phyloP scores from a whole-genome alignment of 2,329 filamentous ascomycete genomes.

The Aspergillus unguis region DNA sequence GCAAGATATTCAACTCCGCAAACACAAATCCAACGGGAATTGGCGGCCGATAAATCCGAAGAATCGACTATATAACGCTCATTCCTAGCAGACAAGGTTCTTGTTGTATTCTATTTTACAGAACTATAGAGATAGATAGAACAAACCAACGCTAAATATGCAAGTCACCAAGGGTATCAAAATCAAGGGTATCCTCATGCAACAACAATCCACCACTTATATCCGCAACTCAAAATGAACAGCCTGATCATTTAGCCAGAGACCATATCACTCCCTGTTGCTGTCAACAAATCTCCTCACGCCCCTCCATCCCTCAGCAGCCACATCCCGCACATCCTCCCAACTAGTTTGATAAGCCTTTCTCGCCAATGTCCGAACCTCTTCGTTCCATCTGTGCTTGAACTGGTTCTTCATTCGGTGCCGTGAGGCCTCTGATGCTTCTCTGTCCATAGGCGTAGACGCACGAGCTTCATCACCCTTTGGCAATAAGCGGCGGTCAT shows the following conservation, averaged over 20 bases:
- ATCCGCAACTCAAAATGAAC: not conserved
- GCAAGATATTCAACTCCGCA: not conserved
- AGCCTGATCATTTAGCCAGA: no score
- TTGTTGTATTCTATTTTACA: not conserved
- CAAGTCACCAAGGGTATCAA: slow-evolving; percentile 18
- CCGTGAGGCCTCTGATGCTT: not conserved
- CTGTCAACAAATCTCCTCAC: slow-evolving; percentile 30
- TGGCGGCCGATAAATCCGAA: no score
- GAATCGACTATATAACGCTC: not conserved
- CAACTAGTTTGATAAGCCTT: slow-evolving; percentile 67
- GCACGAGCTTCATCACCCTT: slow-evolving; percentile 7
- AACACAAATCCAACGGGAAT: not conserved
- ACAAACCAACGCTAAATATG: slow-evolving; percentile 2
- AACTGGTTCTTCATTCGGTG: slow-evolving; percentile 61
- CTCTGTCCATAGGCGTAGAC: not conserved
- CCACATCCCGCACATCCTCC: slow-evolving; percentile 52
- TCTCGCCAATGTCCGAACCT: slow-evolving; percentile 64
- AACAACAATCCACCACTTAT: slow-evolving; percentile 1
- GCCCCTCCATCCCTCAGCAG: slow-evolving; percentile 53
- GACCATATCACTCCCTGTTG: slow-evolving; percentile 30
- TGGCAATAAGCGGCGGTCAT: slow-evolving; percentile 30
- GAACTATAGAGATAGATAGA: not conserved
- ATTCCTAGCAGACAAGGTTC: not conserved
- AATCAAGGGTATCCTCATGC: not conserved
- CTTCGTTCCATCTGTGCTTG: slow-evolving; percentile 76